A percentile compares a stretch with the other conserved stretches of the same genome.
Evolutionary conservation across 163 green algal genomes (phyloP).

Genomic region (Scenedesmus sp.): DNA sequence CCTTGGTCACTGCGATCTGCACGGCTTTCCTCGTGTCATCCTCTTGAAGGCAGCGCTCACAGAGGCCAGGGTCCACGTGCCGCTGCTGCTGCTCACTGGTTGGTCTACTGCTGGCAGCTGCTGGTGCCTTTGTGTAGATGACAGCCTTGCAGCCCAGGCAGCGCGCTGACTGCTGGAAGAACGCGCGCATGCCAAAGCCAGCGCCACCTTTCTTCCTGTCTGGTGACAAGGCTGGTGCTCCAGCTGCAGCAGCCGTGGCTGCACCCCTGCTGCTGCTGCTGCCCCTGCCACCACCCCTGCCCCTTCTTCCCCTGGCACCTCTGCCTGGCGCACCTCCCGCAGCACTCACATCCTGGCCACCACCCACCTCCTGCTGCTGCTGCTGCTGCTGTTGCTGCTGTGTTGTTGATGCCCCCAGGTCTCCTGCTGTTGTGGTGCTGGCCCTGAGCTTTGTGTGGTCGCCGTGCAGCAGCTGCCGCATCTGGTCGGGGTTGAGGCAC

Average conservation of each 20-base stretch:
- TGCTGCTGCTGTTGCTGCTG: conserved; percentile 26
- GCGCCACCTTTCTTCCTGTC: not conserved
- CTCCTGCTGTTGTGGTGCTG: conserved; percentile 4
- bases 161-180: conserved; percentile 64
- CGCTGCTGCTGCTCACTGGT: not conserved
- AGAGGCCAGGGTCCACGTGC: conserved; percentile 45
- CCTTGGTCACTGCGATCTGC: conserved; percentile 36
- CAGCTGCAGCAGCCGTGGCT: not conserved
- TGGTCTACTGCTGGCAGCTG: not conserved
- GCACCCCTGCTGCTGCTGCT: no score
- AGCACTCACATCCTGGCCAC: not conserved
- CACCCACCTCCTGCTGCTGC: not conserved
- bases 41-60: conserved; percentile 22
- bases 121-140: conserved; percentile 13
- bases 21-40: conserved; percentile 46
- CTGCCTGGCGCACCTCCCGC: not conserved
- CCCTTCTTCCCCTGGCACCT: not conserved
- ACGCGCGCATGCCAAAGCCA: conserved; percentile 52
- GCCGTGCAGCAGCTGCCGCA: conserved; percentile 71
- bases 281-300: not conserved
- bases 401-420: not conserved
- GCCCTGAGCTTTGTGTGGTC: conserved; percentile 71
- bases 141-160: conserved; percentile 70
- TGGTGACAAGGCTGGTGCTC: not conserved
- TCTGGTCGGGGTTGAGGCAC: conserved; percentile 55